Percentiles rank a stretch among this genome's conserved stretches.
phyloP scores from a whole-genome alignment of 345 rosid species.

The Linum lewisii region DNA sequence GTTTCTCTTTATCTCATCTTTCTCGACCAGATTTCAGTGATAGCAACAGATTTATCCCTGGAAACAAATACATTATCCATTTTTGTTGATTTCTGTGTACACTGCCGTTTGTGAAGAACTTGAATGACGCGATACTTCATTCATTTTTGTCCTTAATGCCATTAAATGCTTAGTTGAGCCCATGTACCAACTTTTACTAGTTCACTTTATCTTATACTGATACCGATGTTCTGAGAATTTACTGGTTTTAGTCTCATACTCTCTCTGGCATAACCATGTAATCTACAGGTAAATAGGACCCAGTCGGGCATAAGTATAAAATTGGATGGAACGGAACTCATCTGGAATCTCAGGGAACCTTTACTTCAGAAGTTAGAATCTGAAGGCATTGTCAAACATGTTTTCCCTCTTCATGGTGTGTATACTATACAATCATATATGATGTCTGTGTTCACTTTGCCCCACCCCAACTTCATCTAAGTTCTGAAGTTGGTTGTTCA shows the following conservation, averaged over 20 bases:
- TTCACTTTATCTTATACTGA: no score
- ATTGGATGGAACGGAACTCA: constrained; percentile 35
- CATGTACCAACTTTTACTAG: no score
- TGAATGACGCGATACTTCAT: no score
- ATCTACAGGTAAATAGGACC: constrained; percentile 45
- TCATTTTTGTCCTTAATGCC: no score
- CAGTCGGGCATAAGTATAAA: constrained; percentile 28
- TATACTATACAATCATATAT: constrained; percentile 10
- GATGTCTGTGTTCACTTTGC: background rate
- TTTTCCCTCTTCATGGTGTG: constrained; percentile 82
- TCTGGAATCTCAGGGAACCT: constrained; percentile 68
- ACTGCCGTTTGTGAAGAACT: no score
- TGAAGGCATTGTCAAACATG: constrained; percentile 55
- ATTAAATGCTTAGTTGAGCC: no score
- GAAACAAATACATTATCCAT: background rate
- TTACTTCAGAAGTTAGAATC: constrained; percentile 52
- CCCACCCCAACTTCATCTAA: constrained; percentile 3
- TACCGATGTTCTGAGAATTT: no score
- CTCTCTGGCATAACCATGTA: constrained; percentile 1
- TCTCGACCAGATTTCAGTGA: no score
- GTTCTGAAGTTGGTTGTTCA: constrained; percentile 14
- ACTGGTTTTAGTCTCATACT: constrained; percentile 2
- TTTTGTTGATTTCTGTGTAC: background rate
- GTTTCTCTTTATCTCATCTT: no score
- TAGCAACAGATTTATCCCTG: no score